Evolutionary conservation across 306 rosid genomes (phyloP).

Genomic region (Gastrolobium bilobum): DNA sequence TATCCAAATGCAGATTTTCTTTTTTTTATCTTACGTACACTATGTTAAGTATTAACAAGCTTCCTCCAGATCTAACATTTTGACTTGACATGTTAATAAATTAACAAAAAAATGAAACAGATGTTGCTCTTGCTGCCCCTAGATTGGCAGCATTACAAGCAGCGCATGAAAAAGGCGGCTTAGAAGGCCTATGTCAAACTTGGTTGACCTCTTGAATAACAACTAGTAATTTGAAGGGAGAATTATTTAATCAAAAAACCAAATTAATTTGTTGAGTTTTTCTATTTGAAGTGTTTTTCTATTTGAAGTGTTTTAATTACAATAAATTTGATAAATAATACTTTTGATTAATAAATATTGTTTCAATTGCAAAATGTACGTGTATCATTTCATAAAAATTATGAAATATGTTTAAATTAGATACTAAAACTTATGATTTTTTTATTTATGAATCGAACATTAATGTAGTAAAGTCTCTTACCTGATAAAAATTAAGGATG

Average conservation of each 20-base stretch:
- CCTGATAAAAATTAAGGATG: no score
- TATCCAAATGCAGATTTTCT: no score
- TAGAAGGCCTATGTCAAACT: constrained; percentile 26
- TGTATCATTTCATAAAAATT: no score
- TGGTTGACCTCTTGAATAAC: constrained; percentile 19
- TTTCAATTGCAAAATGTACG: no score
- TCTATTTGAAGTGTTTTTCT: no score
- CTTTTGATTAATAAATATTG: no score
- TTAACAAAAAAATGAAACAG: neutral
- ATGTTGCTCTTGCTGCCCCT: constrained; percentile 26
- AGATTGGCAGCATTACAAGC: constrained; percentile 20
- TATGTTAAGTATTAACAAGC: constrained; percentile 3
- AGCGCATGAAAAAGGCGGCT: constrained; percentile 10
- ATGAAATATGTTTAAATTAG: no score
- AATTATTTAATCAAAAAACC: neutral
- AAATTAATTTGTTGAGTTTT: neutral
- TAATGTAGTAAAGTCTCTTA: no score
- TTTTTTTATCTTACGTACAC: neutral
- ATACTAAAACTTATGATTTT: no score
- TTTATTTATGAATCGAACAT: no score
- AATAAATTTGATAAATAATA: no score
- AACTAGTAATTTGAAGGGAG: neutral
- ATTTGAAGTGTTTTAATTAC: no score
- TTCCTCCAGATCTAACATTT: constrained; percentile 22
- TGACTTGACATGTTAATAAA: neutral